Evolutionary conservation across 2,329 filamentous ascomycete species (phyloP).

Genomic region (Phoma sp.): DNA sequence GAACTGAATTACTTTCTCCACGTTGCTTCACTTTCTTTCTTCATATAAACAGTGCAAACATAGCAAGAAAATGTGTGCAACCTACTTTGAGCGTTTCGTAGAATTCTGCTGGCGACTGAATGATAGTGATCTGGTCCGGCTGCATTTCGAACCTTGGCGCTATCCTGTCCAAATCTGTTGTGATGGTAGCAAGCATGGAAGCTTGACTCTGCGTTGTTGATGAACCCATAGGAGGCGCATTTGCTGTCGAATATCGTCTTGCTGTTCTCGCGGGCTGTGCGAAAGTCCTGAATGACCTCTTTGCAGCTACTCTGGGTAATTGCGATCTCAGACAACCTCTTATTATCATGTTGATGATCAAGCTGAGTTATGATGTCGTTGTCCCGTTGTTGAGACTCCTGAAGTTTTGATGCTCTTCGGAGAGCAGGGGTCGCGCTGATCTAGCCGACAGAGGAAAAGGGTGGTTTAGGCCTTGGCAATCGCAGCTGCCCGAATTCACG

Average conservation of each 20-base stretch:
- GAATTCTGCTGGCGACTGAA: slow-evolving; percentile 84
- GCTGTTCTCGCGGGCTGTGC: slow-evolving; percentile 21
- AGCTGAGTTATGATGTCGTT: background rate
- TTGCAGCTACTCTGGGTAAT: slow-evolving; percentile 25
- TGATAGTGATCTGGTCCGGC: slow-evolving; percentile 78
- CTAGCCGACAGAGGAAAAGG: slow-evolving; percentile 19
- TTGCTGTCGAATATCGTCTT: slow-evolving; percentile 44
- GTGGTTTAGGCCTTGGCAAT: slow-evolving; percentile 27
- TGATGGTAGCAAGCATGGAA: slow-evolving; percentile 65
- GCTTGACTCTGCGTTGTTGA: slow-evolving; percentile 54
- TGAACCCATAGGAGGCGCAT: slow-evolving; percentile 35
- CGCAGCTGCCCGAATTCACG: slow-evolving; percentile 23
- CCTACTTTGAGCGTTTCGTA: slow-evolving; percentile 87
- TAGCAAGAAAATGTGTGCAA: slow-evolving; percentile 1
- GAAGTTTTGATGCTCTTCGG: slow-evolving; percentile 36
- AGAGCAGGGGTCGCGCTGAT: slow-evolving; percentile 13
- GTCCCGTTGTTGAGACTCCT: slow-evolving; percentile 16
- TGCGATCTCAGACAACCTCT: slow-evolving; percentile 36
- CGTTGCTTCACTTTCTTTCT: background rate
- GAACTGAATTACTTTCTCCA: background rate
- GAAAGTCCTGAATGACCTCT: slow-evolving; percentile 23
- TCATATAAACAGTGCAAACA: background rate
- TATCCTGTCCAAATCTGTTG: slow-evolving; percentile 81
- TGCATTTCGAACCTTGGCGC: slow-evolving; percentile 88
- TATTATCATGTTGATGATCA: slow-evolving; percentile 41